Percentiles rank a stretch among this genome's conserved stretches.
Evolutionary conservation across 2,329 filamentous ascomycete species (phyloP).

Genomic region (Nakataea oryzae): DNA sequence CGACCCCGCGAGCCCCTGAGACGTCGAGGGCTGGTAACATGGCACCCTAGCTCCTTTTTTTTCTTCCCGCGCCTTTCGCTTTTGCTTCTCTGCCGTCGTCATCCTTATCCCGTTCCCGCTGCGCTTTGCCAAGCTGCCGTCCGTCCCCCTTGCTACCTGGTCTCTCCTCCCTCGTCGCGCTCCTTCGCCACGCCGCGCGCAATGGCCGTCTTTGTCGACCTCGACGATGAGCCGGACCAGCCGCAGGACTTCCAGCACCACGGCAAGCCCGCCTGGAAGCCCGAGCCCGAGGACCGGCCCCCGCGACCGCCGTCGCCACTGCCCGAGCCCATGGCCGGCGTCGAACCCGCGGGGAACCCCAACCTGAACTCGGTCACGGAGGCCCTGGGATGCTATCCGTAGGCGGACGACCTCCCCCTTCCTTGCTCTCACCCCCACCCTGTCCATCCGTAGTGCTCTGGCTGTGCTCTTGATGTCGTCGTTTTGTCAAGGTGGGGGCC

Average conservation of each 20-base stretch:
- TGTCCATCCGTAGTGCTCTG: not conserved
- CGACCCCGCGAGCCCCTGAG: too few species aligned
- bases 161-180: not conserved
- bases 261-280: constrained; percentile 13
- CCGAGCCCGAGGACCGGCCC: constrained; percentile 7
- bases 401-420: constrained; percentile 29
- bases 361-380: constrained; percentile 50
- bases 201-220: constrained; percentile 23
- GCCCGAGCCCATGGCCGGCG: constrained; percentile 8
- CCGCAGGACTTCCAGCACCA: constrained; percentile 12
- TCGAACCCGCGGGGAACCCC: constrained; percentile 27
- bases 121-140: constrained; percentile 1
- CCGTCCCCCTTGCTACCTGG: constrained; percentile 6
- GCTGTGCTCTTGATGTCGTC: not conserved
- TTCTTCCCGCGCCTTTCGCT: not conserved
- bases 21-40: not conserved
- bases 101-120: not conserved
- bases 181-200: not conserved
- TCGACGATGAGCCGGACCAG: constrained; percentile 18
- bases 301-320: constrained; percentile 5
- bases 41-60: not conserved
- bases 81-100: not conserved
- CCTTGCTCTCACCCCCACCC: constrained; percentile 5
- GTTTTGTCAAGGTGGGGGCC: not conserved
- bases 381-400: constrained; percentile 60